Percentiles rank a stretch among this genome's conserved stretches.
These are phyloP conservation scores for Neonectria faginata DNA, from an alignment of 2,329 filamentous ascomycete genomes.

Conservation along the genomic window DNA sequence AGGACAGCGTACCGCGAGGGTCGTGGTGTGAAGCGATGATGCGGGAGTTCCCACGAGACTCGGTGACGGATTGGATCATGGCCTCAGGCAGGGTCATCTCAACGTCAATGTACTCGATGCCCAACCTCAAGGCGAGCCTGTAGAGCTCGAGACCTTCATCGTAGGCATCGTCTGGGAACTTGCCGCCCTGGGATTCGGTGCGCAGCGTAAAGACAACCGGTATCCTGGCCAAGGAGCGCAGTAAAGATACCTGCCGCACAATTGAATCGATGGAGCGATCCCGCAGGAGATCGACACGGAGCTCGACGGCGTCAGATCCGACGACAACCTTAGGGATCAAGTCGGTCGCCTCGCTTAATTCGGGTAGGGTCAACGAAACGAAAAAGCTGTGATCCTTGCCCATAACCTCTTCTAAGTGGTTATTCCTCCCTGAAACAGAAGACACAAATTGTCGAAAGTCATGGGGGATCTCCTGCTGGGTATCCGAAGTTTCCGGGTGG, in stretches of 20 bases:
- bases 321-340: constrained; percentile 79
- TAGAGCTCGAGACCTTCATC: constrained; percentile 82
- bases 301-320: constrained; percentile 91
- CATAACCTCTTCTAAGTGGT: constrained; percentile 58
- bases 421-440: constrained; percentile 54
- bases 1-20: constrained; percentile 80
- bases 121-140: constrained; percentile 80
- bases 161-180: constrained; percentile 81
- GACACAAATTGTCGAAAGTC: constrained; percentile 56
- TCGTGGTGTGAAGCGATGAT: constrained; percentile 98
- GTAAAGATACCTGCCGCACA: constrained; percentile 81
- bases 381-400: constrained; percentile 85
- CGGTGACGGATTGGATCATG: constrained; percentile 76
- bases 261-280: constrained; percentile 83
- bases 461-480: constrained; percentile 45
- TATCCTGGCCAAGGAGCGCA: constrained; percentile 77
- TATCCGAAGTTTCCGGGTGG: constrained; percentile 54
- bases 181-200: constrained; percentile 86
- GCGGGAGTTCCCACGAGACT: constrained; percentile 76
- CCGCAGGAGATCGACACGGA: constrained; percentile 90
- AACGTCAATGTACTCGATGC: constrained; percentile 91
- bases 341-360: constrained; percentile 72
- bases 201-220: constrained; percentile 95
- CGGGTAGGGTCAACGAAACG: constrained; percentile 86
- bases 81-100: constrained; percentile 87